A percentile compares a stretch with the other conserved stretches of the same genome.
These are phyloP conservation scores for Erythrophleum fordii DNA, from an alignment of 306 rosid genomes.

Conservation along the genomic window DNA sequence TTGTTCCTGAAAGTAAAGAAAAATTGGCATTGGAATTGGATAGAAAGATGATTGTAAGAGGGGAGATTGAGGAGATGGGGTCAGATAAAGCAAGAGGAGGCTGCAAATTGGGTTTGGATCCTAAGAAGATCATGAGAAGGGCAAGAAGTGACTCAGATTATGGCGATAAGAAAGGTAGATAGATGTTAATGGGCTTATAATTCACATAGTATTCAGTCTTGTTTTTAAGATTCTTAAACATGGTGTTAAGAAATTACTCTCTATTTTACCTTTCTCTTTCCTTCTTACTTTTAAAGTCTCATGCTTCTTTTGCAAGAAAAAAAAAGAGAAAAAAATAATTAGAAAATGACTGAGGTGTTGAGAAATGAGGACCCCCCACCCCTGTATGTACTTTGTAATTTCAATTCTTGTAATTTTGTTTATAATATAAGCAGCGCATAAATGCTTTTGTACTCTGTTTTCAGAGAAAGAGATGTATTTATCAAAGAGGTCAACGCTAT, in stretches of 20 bases:
- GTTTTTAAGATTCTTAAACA: neutral
- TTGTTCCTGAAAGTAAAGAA: slow-evolving; percentile 49
- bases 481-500: slow-evolving; percentile 24
- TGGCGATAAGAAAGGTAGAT: slow-evolving; percentile 63
- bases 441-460: slow-evolving; percentile 34
- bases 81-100: slow-evolving; percentile 44
- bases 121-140: slow-evolving; percentile 52
- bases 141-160: slow-evolving; percentile 73
- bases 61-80: slow-evolving; percentile 48
- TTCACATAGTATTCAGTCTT: neutral
- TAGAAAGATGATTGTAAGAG: slow-evolving; percentile 51
- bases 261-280: neutral
- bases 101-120: slow-evolving; percentile 55
- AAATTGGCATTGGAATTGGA: slow-evolving; percentile 52
- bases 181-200: slow-evolving; percentile 24
- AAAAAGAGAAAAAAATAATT: slow-evolving; percentile 40
- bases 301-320: too few relatives aligned
- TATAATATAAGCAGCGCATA: slow-evolving; percentile 37
- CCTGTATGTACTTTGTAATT: slow-evolving; percentile 29
- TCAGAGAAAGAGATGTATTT: slow-evolving; percentile 9
- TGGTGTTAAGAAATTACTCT: neutral
- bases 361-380: neutral
- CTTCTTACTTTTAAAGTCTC: too few relatives aligned
- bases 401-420: slow-evolving; percentile 37
- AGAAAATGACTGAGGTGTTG: too few relatives aligned